Base-by-base conservation (phyloP, 1,284 basidiomycete genomes). In the Ganoderma sinense region DNA sequence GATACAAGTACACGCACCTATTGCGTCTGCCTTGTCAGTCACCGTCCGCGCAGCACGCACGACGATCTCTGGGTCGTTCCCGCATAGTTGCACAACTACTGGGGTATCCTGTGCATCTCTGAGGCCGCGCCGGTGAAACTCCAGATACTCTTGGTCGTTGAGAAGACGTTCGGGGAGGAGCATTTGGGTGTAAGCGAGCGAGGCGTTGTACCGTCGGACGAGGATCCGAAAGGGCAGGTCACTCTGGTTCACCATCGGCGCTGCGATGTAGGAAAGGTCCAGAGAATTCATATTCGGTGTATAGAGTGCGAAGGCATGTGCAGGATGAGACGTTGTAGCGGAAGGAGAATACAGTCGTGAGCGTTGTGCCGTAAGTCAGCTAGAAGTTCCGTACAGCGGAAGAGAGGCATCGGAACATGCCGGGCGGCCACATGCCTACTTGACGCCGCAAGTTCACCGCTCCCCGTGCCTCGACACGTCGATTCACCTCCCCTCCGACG, bases 201-300 rank as follows among this genome's bases (percentile, higher is more conserved):
- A 91, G 29, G 89, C 85, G 29, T 89, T 88, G 78, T 93, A 84
- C 68, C 80, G 81, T 65, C 85, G 84, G 8, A 86, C 85, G 62
- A 94, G 84, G 13, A 86, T 71, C 36, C 91, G 85, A 75, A 93
- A 93, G 0, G 92, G 91, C 0, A 90, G 83, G 73, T 94, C 92
- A 59, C 90, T 91, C 75, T 93, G 91, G 69, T 90, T 88, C 68
- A 93, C 86, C 91, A 92, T 92, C 1, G 91, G 91, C 6, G 91
- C 91, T 8, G 80, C 74, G 33, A 79, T 75, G 67, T 67, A 71
- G 7, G 72, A 73, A 16, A 60, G 45, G 33, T 61, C 67, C 20
- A 65, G 26, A 1, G 40, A 29, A 16, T 39, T 20, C 59, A 61
- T 61, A n/a, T 61, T 61, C 11, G 53, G 7, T 16, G 29, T 31